Base-by-base conservation (phyloP, 1,284 basidiomycete genomes). In the Puccinia coronata region DNA sequence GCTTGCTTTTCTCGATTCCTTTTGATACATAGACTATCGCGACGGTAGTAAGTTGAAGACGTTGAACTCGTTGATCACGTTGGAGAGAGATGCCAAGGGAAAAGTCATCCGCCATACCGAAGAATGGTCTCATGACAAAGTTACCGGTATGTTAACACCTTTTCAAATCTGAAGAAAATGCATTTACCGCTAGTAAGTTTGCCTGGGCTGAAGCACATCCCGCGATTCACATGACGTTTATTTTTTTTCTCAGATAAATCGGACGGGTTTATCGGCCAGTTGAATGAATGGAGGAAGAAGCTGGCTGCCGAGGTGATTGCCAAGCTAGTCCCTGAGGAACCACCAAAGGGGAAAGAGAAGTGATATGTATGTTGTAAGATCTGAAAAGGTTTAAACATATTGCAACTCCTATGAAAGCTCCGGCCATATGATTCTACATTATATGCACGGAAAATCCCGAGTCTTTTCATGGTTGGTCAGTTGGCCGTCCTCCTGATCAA, bases 261-360 rank as follows among this genome's bases (percentile, higher is more conserved):
- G 28, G 81, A 82, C 31, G 82, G 82, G 31, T 82, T 82, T 67
- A 47, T 78, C 18, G 82, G 82, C 31, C 69, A 65, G 49, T 82
- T 82, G 61, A 82, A 82, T 51, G 82, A 82, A 75, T 82, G 79
- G 57, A 51, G 82, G 25, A 82, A 82, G 65, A 82, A 80, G 49
- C 23, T 70, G n/a, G 69, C 76, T 14, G 82, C 82, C 9, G 71
- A 51, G 8, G 53, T 82, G 49, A 82, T 71, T 51, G 72, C 47
- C 4, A 69, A 82, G 53, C 25, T 78, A 25, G 82, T 82, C 4
- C 67, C 71, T 23, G 80, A 82, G 20, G 77, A 80, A 28, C 75
- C 82, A 16, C 74, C 81, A 4, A 65, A 79, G 53, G 43, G 25
- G 41, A 69, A 71, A 53, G 39, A 71, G 4, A n/a, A 67, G 43